Conservation (phyloP, 805 yeast genomes). For the Yamadazyma philogaea region DNA sequence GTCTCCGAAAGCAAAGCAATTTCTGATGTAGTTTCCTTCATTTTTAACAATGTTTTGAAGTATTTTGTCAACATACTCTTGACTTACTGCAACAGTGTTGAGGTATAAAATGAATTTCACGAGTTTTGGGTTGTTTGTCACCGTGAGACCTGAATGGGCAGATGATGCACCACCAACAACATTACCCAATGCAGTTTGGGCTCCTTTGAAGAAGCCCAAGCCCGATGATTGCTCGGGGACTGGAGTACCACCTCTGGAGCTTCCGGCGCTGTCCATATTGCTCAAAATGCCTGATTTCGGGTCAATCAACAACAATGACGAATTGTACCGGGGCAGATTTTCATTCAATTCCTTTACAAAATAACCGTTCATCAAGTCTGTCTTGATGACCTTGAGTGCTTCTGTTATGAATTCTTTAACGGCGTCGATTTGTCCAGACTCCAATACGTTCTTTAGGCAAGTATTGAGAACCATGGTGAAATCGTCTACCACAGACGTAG, state of each 20-base stretch:
- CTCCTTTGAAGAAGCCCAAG: conserved; percentile 42
- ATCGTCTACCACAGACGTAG: conserved; percentile 86
- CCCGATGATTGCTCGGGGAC: conserved; percentile 30
- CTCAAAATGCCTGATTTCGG: conserved; percentile 11
- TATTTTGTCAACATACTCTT: conserved; percentile 54
- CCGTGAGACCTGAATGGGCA: conserved; percentile 7
- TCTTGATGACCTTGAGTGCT: conserved; percentile 57
- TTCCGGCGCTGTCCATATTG: conserved; percentile 13
- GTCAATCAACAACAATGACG: conserved; percentile 21
- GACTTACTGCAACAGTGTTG: conserved; percentile 68
- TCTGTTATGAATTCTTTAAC: conserved; percentile 54
- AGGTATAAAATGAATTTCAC: conserved; percentile 63
- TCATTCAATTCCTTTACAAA: conserved; percentile 33
- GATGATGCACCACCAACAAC: conserved; percentile 32
- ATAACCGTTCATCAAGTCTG: conserved; percentile 58
- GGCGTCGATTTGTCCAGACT: conserved; percentile 63
- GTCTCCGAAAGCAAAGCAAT: conserved; percentile 34
- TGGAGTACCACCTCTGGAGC: conserved; percentile 25
- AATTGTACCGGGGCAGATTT: conserved; percentile 41
- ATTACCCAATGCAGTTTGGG: conserved; percentile 42
- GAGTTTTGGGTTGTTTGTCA: conserved; percentile 46
- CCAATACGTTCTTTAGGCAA: conserved; percentile 60
- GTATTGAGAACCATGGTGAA: conserved; percentile 69
- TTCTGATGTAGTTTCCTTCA: conserved; percentile 19
- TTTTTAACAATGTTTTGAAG: conserved; percentile 38